Base-by-base conservation (phyloP, 257 asterid species). In the Linaria vulgaris region DNA sequence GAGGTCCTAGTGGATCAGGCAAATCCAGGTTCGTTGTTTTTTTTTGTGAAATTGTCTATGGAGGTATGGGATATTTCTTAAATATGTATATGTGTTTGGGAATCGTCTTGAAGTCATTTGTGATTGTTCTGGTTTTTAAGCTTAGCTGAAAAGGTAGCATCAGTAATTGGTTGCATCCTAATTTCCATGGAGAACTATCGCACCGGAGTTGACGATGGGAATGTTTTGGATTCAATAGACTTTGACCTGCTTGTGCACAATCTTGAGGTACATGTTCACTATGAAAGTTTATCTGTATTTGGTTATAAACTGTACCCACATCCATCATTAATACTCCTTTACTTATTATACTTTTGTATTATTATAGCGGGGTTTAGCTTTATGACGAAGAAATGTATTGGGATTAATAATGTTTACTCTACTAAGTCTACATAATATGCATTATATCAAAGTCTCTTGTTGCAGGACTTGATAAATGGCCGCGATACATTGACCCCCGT, bases 1-100 rank as follows among this genome's bases (percentile, higher is more conserved):
- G 99, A 67, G 99, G 99, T 60, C 99, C 99, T 44, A 85, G 94
- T 72, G 99, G 99, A 51, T 94, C 99, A 17, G 99, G 99, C 34
- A 94, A 94, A 81, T 75, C 99, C 15, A 94, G 99, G 99, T 90
- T 55, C 14, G 37, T 67, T 12, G 69, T 68, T 63, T 61, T 41
- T 67, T 58, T 69, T 62, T 25, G 27, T 66, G 31, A 15, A 12
- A 59, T 16, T 66, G 45, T 43, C 34, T 6, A 21, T 47, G 17
- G 49, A 3, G n/a, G 1, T 34, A 34, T 7, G 41, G 10, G 9
- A 3, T 1, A 4, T 34, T 34, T 34, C 41, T 34, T 34, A 7
- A 8, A 34, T 34, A 4, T 34, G 41, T 34, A 34, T 4, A 11
- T 4, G 41, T 34, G 41, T 34, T 19, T 57, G 24, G 34, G 31